These are phyloP conservation scores for Juglanconis oblonga DNA, from an alignment of 2,329 filamentous ascomycete genomes.

Conservation along the genomic window DNA sequence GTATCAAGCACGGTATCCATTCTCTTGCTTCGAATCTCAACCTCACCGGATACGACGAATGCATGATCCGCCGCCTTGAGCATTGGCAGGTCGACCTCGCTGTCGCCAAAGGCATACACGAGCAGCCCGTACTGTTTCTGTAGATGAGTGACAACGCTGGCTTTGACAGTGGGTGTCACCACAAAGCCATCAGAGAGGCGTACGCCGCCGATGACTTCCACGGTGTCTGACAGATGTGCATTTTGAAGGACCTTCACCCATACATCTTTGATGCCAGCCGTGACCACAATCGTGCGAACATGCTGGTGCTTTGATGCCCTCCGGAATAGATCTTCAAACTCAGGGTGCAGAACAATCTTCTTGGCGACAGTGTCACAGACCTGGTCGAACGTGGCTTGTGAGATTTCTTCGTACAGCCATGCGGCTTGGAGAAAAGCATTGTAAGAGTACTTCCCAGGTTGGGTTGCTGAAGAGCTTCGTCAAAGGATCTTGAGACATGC, in stretches of 20 bases:
- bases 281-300: constrained; percentile 49
- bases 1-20: constrained; percentile 47
- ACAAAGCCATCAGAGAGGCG: constrained; percentile 45
- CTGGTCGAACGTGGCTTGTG: constrained; percentile 37
- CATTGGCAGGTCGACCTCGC: constrained; percentile 2
- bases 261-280: constrained; percentile 48
- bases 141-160: constrained; percentile 15
- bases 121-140: not conserved
- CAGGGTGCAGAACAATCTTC: constrained; percentile 39
- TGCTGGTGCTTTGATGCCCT: constrained; percentile 28
- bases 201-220: constrained; percentile 52
- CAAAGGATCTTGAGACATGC: constrained; percentile 27
- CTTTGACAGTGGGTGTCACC: constrained; percentile 51
- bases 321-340: constrained; percentile 44
- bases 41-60: constrained; percentile 52
- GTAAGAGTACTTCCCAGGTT: constrained; percentile 47
- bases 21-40: constrained; percentile 42
- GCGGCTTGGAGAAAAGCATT: constrained; percentile 51
- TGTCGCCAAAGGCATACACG: constrained; percentile 6
- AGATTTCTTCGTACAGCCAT: constrained; percentile 48
- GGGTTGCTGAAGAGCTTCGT: constrained; percentile 43
- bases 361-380: constrained; percentile 44
- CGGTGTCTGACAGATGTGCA: constrained; percentile 35
- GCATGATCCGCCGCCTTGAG: constrained; percentile 43
- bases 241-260: constrained; percentile 54